Evolutionary conservation across 1,284 basidiomycete species (phyloP).

Genomic region (Moesziomyces sp.): DNA sequence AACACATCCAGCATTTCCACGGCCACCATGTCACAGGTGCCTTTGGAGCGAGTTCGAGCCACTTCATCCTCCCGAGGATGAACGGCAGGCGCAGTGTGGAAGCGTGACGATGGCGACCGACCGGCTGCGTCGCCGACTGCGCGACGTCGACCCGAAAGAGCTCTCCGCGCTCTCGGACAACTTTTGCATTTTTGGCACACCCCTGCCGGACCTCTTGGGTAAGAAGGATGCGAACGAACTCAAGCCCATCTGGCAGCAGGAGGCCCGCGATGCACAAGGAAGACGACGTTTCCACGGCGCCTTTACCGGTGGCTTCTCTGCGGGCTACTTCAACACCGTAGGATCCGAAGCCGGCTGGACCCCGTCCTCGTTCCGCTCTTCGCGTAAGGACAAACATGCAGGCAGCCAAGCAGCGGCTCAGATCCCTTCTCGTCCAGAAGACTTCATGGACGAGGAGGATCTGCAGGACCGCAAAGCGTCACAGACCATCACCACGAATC

Average conservation of each 20-base stretch:
- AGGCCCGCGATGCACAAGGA: slow-evolving; percentile 94
- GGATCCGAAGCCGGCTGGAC: slow-evolving; percentile 98
- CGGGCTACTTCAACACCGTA: slow-evolving; percentile 95
- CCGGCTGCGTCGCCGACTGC: slow-evolving; percentile 75
- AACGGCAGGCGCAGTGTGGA: neutral
- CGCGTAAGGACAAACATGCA: slow-evolving; percentile 68
- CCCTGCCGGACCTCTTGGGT: slow-evolving; percentile 86
- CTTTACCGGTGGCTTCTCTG: slow-evolving; percentile 97
- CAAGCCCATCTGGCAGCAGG: slow-evolving; percentile 96
- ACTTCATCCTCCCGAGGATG: no score
- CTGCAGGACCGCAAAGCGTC: slow-evolving; percentile 81
- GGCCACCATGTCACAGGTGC: neutral
- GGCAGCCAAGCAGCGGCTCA: slow-evolving; percentile 57
- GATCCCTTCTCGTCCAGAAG: slow-evolving; percentile 76
- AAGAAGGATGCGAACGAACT: slow-evolving; percentile 88
- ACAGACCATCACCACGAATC: slow-evolving; percentile 61
- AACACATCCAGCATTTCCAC: no score
- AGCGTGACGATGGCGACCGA: slow-evolving; percentile 69
- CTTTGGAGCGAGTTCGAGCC: neutral
- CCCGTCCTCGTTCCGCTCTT: slow-evolving; percentile 78
- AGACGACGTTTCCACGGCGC: slow-evolving; percentile 91
- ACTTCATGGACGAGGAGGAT: slow-evolving; percentile 99
- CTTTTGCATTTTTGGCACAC: slow-evolving; percentile 93
- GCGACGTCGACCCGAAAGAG: slow-evolving; percentile 80
- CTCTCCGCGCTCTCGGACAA: slow-evolving; percentile 81